phyloP scores from a whole-genome alignment of 116 monocot genomes.

The Trichopus zeylanicus region DNA sequence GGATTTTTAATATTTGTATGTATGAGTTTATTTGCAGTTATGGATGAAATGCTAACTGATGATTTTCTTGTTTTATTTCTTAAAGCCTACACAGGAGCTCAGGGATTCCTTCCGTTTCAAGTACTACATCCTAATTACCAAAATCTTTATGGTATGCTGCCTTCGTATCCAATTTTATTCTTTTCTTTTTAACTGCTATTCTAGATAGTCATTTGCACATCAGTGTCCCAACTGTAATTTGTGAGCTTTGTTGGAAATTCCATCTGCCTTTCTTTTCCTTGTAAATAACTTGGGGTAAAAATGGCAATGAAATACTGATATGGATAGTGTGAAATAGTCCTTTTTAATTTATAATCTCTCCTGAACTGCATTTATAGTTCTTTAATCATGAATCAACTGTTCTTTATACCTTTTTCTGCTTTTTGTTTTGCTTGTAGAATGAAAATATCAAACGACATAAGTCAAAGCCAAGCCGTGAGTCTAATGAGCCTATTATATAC shows the following conservation, averaged over 20 bases:
- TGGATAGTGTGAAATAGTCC: too few relatives aligned
- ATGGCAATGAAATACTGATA: neutral
- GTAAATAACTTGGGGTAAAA: neutral
- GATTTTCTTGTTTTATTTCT: neutral
- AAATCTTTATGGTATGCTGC: constrained; percentile 53
- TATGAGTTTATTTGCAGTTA: neutral
- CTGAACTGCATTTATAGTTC: too few relatives aligned
- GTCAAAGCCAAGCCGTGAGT: constrained; percentile 11
- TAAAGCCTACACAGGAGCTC: constrained; percentile 72
- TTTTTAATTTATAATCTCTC: too few relatives aligned
- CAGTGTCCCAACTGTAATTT: neutral
- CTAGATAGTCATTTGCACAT: neutral
- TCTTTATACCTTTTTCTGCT: too few relatives aligned
- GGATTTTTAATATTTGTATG: neutral
- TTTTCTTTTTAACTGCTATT: too few relatives aligned
- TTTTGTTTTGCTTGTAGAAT: neutral
- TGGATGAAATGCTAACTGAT: neutral
- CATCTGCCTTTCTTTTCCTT: neutral
- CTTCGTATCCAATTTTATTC: neutral
- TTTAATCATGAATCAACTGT: too few relatives aligned
- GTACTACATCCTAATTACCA: constrained; percentile 64
- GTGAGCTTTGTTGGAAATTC: neutral
- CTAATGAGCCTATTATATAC: constrained; percentile 62
- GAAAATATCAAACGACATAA: constrained; percentile 10
- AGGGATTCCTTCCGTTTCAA: constrained; percentile 77